These are phyloP conservation scores for Croton setiger DNA, from an alignment of 441 rosid species.

Conservation along the genomic window DNA sequence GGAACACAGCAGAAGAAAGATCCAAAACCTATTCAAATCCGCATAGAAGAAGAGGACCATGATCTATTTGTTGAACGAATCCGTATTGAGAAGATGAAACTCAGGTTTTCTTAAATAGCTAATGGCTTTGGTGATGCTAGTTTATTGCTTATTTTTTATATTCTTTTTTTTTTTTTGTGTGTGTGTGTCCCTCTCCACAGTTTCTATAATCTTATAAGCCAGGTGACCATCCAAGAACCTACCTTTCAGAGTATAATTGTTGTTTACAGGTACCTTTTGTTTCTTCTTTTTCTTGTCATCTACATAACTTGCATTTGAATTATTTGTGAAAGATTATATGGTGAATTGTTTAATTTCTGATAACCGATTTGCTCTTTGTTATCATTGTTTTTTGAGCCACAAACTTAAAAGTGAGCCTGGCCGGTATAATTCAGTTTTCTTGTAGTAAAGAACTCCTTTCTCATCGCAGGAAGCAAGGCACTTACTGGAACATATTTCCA, in stretches of 20 bases:
- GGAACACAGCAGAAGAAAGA: conserved; percentile 17
- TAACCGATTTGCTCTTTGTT: neutral
- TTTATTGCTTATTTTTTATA: conserved; percentile 3
- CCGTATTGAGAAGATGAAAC: conserved; percentile 63
- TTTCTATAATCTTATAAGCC: conserved; percentile 46
- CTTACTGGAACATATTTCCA: neutral
- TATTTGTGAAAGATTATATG: neutral
- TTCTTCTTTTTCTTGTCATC: neutral
- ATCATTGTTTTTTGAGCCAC: neutral
- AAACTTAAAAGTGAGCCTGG: neutral
- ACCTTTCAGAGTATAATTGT: conserved; percentile 82
- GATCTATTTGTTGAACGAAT: conserved; percentile 59
- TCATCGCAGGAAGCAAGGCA: neutral
- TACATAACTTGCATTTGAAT: neutral
- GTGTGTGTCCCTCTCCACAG: conserved; percentile 34
- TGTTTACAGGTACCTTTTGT: conserved; percentile 58
- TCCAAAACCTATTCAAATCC: conserved; percentile 37
- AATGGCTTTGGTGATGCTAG: neutral
- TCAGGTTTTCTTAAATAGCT: conserved; percentile 39
- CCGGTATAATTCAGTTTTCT: too few species aligned
- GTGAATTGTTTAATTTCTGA: neutral
- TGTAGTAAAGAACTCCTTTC: neutral
- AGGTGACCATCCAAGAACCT: conserved; percentile 81
- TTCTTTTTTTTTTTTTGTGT: conserved; percentile 3
- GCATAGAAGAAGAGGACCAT: conserved; percentile 34